Evolutionary conservation across 1,284 basidiomycete genomes (phyloP).

Genomic region (Trichosporon sp.): DNA sequence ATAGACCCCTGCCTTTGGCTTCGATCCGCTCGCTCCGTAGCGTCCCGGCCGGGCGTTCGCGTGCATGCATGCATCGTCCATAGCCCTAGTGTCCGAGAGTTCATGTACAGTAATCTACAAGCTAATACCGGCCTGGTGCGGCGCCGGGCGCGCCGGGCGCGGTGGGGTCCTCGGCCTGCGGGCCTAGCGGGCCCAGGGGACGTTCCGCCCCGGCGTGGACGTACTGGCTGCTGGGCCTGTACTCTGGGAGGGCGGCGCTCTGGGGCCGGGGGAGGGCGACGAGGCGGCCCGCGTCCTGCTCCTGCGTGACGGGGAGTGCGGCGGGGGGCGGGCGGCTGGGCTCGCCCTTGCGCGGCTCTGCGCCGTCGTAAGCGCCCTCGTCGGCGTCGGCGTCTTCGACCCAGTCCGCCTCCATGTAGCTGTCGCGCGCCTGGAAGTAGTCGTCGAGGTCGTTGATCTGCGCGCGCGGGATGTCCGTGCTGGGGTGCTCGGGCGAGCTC

Average conservation of each 20-base stretch:
- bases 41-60: too few relatives aligned
- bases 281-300: not conserved
- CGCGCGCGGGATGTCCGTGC: not conserved
- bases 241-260: not conserved
- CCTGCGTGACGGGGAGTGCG: not conserved
- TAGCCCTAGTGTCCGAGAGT: not conserved
- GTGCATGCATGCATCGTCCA: not conserved
- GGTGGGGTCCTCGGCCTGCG: too few relatives aligned
- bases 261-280: not conserved
- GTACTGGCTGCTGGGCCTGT: not conserved
- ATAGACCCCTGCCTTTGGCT: too few relatives aligned
- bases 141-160: too few relatives aligned
- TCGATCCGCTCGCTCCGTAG: too few relatives aligned
- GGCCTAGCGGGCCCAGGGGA: too few relatives aligned
- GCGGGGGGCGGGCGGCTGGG: not conserved
- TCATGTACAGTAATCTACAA: not conserved
- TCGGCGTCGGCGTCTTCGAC: not conserved
- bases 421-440: constrained; percentile 4
- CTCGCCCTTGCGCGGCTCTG: not conserved
- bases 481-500: not conserved
- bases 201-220: not conserved
- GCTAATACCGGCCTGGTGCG: not conserved
- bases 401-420: not conserved
- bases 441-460: constrained; percentile 1
- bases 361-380: not conserved